Conservation (phyloP, 768 basidiomycete species). For the Trametes cubensis region DNA sequence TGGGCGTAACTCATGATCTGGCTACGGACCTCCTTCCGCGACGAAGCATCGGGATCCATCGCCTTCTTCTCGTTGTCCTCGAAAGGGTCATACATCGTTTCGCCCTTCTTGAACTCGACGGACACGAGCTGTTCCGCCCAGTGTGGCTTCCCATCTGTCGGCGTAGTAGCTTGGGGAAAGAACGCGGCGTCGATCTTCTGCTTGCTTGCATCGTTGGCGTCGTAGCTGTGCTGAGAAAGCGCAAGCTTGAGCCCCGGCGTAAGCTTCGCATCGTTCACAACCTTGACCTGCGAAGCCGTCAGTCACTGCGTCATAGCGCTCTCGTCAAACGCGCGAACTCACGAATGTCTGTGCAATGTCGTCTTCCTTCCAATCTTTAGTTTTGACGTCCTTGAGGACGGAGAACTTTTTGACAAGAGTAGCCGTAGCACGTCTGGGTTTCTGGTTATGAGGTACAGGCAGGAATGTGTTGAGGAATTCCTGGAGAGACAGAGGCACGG, state of each 20-base stretch:
- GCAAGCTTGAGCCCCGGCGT: not conserved
- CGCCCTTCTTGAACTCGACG: not conserved
- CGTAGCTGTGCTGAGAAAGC: no score
- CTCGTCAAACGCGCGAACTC: not conserved
- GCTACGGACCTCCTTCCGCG: not conserved
- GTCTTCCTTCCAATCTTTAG: not conserved
- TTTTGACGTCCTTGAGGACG: not conserved
- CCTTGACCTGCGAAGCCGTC: not conserved
- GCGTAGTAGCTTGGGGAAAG: no score
- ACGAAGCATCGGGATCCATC: not conserved
- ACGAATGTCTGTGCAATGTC: not conserved
- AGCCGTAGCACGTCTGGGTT: not conserved
- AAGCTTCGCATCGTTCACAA: not conserved
- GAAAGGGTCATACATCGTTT: not conserved
- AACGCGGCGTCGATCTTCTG: no score
- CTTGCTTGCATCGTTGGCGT: no score
- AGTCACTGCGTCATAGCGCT: not conserved
- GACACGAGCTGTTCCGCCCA: not conserved
- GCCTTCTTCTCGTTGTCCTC: not conserved
- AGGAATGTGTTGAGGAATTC: not conserved
- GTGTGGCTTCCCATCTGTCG: not conserved
- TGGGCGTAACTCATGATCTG: not conserved
- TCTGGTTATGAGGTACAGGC: not conserved
- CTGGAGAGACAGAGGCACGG: not conserved
- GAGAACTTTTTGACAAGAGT: not conserved